phyloP scores from a whole-genome alignment of 73 alveolate genomes.

The Urostyla sp. region DNA sequence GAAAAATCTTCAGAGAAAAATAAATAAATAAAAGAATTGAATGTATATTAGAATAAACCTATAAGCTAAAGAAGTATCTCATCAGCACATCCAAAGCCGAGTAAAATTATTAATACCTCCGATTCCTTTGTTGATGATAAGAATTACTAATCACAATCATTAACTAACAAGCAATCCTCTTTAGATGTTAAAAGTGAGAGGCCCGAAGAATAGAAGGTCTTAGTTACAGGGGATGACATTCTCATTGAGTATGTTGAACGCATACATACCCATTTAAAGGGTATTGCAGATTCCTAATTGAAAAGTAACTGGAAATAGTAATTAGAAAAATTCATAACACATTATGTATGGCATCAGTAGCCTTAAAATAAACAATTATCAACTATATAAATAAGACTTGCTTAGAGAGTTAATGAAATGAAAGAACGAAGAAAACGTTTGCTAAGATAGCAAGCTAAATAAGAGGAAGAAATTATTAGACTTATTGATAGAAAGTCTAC shows the following conservation, averaged over 20 bases:
- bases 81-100: conserved; percentile 54
- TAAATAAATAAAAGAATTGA: too few relatives aligned
- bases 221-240: conserved; percentile 73
- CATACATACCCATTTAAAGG: conserved; percentile 8
- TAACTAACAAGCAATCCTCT: too few relatives aligned
- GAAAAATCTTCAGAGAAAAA: not conserved
- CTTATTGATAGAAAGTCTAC: not conserved
- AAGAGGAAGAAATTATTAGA: conserved; percentile 54
- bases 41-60: too few relatives aligned
- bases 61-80: conserved; percentile 47
- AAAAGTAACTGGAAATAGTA: not conserved
- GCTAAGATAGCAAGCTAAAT: conserved; percentile 44
- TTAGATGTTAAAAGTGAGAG: too few relatives aligned
- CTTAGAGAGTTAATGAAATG: conserved; percentile 53
- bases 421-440: conserved; percentile 52
- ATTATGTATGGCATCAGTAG: conserved; percentile 43
- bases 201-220: conserved; percentile 35
- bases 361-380: not conserved
- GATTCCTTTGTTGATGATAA: not conserved
- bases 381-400: conserved; percentile 19
- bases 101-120: not conserved
- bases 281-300: conserved; percentile 5
- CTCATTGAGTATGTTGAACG: conserved; percentile 65
- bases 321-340: conserved; percentile 69
- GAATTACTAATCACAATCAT: not conserved